These are phyloP conservation scores for Brasenia schreberi DNA, from an alignment of 164 flowering plant genomes.

Conservation along the genomic window DNA sequence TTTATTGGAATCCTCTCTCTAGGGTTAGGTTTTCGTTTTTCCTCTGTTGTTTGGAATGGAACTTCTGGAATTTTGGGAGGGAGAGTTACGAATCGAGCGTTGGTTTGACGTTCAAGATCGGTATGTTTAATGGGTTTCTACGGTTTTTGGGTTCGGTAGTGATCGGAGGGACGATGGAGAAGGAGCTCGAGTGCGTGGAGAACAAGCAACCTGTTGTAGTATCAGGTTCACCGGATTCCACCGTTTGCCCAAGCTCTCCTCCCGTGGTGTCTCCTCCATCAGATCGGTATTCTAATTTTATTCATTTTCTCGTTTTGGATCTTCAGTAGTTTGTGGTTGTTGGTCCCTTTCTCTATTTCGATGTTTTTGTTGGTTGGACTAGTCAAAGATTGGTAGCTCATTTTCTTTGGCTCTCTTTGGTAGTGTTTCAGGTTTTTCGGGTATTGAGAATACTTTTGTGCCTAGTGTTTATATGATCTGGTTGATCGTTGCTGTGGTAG, in stretches of 20 bases:
- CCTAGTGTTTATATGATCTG: no score
- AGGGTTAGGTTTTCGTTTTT: neutral
- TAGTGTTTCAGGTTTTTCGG: no score
- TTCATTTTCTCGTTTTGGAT: neutral
- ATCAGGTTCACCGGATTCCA: neutral
- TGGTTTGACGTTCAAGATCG: neutral
- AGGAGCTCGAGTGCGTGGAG: slow-evolving; percentile 1
- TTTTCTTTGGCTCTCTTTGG: no score
- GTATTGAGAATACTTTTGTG: no score
- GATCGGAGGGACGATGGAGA: neutral
- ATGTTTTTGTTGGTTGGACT: neutral
- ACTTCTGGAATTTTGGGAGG: neutral
- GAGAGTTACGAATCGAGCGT: neutral
- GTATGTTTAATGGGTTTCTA: neutral
- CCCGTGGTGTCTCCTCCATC: neutral
- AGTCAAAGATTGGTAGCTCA: neutral
- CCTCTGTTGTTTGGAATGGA: neutral
- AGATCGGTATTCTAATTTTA: neutral
- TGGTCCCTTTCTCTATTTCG: neutral
- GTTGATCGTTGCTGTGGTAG: no score
- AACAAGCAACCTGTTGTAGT: neutral
- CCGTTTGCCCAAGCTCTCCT: neutral
- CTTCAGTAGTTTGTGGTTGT: no score
- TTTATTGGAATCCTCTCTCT: neutral
- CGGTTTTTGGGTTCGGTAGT: neutral